Conservation (phyloP, 2,329 filamentous ascomycete genomes). For the Trichoderma atrobrunneum region DNA sequence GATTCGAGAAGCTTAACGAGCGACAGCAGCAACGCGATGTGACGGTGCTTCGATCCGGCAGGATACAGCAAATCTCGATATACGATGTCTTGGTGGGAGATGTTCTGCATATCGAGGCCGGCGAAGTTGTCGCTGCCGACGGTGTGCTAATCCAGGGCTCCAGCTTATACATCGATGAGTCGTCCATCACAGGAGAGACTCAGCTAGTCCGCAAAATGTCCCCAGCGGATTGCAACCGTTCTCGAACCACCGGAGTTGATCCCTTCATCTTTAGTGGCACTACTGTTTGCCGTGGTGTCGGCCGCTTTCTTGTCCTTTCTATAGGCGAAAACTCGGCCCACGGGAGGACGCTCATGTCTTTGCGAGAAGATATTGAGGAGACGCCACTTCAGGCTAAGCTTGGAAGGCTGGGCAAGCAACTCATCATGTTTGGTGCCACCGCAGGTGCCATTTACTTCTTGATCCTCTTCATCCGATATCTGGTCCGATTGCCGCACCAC, state of each 20-base stretch:
- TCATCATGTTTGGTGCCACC: constrained; percentile 45
- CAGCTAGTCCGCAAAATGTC: constrained; percentile 65
- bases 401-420: constrained; percentile 74
- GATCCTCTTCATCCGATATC: constrained; percentile 40
- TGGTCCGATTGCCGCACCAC: constrained; percentile 32
- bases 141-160: constrained; percentile 61
- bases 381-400: constrained; percentile 77
- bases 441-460: constrained; percentile 44
- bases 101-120: constrained; percentile 68
- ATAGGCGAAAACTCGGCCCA: constrained; percentile 72
- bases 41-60: constrained; percentile 74
- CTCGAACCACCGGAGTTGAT: constrained; percentile 57
- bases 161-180: constrained; percentile 65
- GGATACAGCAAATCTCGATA: constrained; percentile 65
- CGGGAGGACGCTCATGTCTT: constrained; percentile 74
- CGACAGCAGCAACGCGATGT: constrained; percentile 75
- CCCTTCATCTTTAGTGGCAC: constrained; percentile 80
- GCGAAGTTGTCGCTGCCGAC: constrained; percentile 68
- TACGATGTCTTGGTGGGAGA: constrained; percentile 72
- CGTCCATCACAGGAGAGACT: constrained; percentile 73
- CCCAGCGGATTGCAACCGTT: constrained; percentile 57
- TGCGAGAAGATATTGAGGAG: constrained; percentile 72
- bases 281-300: constrained; percentile 73
- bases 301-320: constrained; percentile 72
- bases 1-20: constrained; percentile 76